Evolutionary conservation across 192 early-diverging fungal species (phyloP).

Genomic region (Phlyctochytrium arcticum): DNA sequence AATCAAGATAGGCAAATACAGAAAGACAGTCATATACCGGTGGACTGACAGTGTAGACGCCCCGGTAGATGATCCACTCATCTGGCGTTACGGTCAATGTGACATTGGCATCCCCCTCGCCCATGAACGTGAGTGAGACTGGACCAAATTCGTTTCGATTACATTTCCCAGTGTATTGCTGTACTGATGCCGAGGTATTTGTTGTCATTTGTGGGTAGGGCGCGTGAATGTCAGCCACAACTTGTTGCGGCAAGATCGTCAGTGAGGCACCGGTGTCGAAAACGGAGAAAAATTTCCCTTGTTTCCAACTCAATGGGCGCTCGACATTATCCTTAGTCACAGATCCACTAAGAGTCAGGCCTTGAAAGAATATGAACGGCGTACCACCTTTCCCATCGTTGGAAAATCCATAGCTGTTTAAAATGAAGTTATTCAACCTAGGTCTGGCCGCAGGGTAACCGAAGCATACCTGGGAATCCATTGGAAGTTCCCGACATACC

Average conservation of each 20-base stretch:
- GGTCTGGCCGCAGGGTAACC: neutral
- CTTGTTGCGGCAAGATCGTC: neutral
- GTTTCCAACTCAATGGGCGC: neutral
- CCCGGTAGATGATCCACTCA: neutral
- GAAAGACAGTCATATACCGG: neutral
- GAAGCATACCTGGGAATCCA: slow-evolving; percentile 21
- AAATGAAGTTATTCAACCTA: too few relatives aligned
- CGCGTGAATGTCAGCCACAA: slow-evolving; percentile 8
- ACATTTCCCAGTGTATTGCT: neutral
- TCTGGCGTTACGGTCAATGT: neutral
- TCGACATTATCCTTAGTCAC: neutral
- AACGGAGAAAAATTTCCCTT: slow-evolving; percentile 14
- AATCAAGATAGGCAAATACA: slow-evolving; percentile 10
- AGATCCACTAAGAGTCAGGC: slow-evolving; percentile 10
- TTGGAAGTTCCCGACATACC: slow-evolving; percentile 19
- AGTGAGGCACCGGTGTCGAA: slow-evolving; percentile 24
- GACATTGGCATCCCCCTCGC: neutral
- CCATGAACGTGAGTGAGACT: slow-evolving; percentile 5
- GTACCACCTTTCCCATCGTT: slow-evolving; percentile 1
- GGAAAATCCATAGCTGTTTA: slow-evolving; percentile 13
- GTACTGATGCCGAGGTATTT: neutral
- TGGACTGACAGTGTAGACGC: too few relatives aligned
- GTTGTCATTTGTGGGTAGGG: neutral
- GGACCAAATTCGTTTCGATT: neutral
- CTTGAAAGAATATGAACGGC: slow-evolving; percentile 20